Conservation (phyloP, 768 basidiomycete genomes). For the Epithele typhae region DNA sequence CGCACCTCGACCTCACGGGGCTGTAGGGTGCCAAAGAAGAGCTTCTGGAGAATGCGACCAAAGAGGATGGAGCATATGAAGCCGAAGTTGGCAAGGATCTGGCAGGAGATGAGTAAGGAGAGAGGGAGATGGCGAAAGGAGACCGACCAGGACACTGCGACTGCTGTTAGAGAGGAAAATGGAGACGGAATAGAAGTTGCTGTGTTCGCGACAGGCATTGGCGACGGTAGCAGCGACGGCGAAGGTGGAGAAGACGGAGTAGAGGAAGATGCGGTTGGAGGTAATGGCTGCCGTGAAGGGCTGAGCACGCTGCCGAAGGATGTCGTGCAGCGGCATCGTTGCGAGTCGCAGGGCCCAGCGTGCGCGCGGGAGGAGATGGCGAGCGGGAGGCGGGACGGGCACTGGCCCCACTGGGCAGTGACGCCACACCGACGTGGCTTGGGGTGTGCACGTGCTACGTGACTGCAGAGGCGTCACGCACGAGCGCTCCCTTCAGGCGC, state of each 20-base stretch:
- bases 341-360: too few relatives aligned
- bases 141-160: conserved; percentile 81
- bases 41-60: conserved; percentile 72
- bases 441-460: too few relatives aligned
- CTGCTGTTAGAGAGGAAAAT: conserved; percentile 92
- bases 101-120: neutral
- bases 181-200: conserved; percentile 92
- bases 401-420: neutral
- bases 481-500: too few relatives aligned
- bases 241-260: conserved; percentile 59
- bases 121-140: neutral
- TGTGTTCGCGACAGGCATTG: conserved; percentile 77
- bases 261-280: conserved; percentile 64
- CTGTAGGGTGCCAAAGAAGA: conserved; percentile 90
- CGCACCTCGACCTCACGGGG: conserved; percentile 89
- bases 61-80: conserved; percentile 71
- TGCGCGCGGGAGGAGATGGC: conserved; percentile 1
- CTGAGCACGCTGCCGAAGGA: conserved; percentile 48
- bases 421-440: conserved; percentile 1
- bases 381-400: neutral
- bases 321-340: conserved; percentile 46
- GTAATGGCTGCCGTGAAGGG: conserved; percentile 47
- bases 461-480: too few relatives aligned
- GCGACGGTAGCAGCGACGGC: conserved; percentile 70
- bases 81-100: conserved; percentile 92